Evolutionary conservation across 768 basidiomycete genomes (phyloP).

Genomic region (Tulasnella sp.): DNA sequence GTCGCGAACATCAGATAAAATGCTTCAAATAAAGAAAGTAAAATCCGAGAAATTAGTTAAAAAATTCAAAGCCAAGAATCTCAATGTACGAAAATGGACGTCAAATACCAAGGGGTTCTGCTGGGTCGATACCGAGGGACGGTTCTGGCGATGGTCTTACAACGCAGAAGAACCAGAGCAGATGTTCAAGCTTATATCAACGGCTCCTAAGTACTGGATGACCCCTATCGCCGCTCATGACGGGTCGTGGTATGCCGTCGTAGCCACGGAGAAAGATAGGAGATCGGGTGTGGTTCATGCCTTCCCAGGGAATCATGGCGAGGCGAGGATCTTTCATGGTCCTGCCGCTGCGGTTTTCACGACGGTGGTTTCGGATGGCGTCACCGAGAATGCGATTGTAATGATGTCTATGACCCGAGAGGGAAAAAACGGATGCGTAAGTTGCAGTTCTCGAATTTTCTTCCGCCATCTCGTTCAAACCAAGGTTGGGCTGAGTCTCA

Average conservation of each 20-base stretch:
- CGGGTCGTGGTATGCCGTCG: not conserved
- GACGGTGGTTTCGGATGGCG: not conserved
- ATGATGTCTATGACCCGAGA: not conserved
- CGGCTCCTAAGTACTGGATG: not conserved
- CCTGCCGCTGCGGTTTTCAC: not conserved
- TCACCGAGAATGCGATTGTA: not conserved
- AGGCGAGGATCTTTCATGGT: not conserved
- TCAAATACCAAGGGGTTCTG: slow-evolving; percentile 1
- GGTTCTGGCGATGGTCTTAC: slow-evolving; percentile 2
- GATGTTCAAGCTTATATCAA: not conserved
- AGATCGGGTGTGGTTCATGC: not conserved
- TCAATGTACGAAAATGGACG: not conserved
- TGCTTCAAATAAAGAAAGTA: not conserved
- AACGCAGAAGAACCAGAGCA: not conserved
- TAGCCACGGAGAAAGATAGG: not conserved
- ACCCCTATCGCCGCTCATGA: not conserved
- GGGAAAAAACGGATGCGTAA: not conserved
- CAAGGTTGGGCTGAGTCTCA: not conserved
- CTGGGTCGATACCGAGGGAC: not conserved
- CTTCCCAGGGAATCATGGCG: not conserved
- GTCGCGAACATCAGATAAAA: not conserved
- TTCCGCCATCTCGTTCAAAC: not conserved
- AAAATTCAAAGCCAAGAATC: not conserved
- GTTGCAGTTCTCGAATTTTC: not conserved
- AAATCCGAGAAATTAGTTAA: not conserved